phyloP scores from a whole-genome alignment of 768 basidiomycete genomes.

The Naganishia kalamii region DNA sequence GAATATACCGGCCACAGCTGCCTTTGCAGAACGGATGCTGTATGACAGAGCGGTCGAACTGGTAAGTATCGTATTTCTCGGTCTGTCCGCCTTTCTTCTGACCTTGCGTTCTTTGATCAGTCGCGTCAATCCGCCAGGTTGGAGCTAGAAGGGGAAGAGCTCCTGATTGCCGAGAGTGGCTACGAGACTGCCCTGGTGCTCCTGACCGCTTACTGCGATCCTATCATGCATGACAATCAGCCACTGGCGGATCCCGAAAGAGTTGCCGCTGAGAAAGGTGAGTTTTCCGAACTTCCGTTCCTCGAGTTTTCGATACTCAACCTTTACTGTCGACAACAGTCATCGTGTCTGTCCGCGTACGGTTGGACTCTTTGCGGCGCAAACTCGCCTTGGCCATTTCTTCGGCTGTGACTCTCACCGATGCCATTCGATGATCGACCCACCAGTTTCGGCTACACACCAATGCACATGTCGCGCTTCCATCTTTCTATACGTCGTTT shows the following conservation, averaged over 20 bases:
- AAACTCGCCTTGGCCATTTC: conserved; percentile 24
- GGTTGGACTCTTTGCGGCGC: conserved; percentile 26
- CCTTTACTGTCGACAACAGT: conserved; percentile 18
- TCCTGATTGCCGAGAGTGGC: conserved; percentile 80
- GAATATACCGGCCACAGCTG: conserved; percentile 67
- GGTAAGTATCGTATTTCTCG: conserved; percentile 52
- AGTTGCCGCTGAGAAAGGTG: conserved; percentile 47
- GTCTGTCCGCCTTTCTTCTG: background rate
- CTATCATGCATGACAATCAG: conserved; percentile 48
- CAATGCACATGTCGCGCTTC: no score
- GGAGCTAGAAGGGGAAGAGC: conserved; percentile 70
- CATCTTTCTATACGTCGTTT: no score
- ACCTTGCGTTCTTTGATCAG: conserved; percentile 47
- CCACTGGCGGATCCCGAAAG: conserved; percentile 46
- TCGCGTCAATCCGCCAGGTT: conserved; percentile 87
- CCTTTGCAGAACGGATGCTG: conserved; percentile 80
- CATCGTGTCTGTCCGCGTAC: conserved; percentile 25
- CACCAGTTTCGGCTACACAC: no score
- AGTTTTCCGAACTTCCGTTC: conserved; percentile 21
- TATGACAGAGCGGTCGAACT: conserved; percentile 84
- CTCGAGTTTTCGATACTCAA: background rate
- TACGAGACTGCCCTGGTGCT: conserved; percentile 96
- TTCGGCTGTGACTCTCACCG: background rate
- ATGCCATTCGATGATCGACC: conserved; percentile 4
- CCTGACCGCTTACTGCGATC: conserved; percentile 83